Percentiles rank a stretch among this genome's conserved stretches.
These are phyloP conservation scores for Blastobotrys parvus DNA, from an alignment of 805 yeast species.

Conservation along the genomic window DNA sequence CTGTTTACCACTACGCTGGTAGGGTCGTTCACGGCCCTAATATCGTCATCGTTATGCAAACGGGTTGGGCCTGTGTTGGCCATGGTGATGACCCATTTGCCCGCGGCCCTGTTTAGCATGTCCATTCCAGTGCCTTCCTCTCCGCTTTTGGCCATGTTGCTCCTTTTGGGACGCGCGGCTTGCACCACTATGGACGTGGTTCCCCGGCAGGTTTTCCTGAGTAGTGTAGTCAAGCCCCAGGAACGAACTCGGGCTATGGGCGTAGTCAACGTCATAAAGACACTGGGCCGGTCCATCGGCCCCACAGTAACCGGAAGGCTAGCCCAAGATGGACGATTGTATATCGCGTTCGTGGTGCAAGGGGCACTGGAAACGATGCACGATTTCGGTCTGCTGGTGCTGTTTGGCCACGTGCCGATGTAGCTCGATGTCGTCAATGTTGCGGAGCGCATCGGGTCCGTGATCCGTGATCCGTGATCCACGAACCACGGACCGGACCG, in stretches of 20 bases:
- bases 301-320: slow-evolving; percentile 68
- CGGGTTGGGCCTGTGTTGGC: slow-evolving; percentile 70
- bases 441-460: too few species aligned
- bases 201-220: slow-evolving; percentile 73
- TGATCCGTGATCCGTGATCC: too few species aligned
- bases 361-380: slow-evolving; percentile 29
- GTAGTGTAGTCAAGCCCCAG: slow-evolving; percentile 52
- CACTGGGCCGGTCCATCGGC: slow-evolving; percentile 71
- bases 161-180: slow-evolving; percentile 49
- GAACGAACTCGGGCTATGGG: slow-evolving; percentile 80
- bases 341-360: slow-evolving; percentile 28
- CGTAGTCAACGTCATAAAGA: slow-evolving; percentile 74
- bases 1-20: slow-evolving; percentile 58
- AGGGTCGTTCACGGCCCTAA: slow-evolving; percentile 52
- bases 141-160: slow-evolving; percentile 36
- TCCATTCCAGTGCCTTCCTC: slow-evolving; percentile 41
- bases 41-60: slow-evolving; percentile 36
- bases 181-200: slow-evolving; percentile 81
- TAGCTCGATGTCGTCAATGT: too few species aligned
- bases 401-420: slow-evolving; percentile 18
- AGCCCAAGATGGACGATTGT: slow-evolving; percentile 36
- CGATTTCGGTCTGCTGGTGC: slow-evolving; percentile 26
- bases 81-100: slow-evolving; percentile 64
- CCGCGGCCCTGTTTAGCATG: slow-evolving; percentile 57
- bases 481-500: too few species aligned